Base-by-base conservation (phyloP, 306 rosid genomes). In the Trifolium subterraneum region DNA sequence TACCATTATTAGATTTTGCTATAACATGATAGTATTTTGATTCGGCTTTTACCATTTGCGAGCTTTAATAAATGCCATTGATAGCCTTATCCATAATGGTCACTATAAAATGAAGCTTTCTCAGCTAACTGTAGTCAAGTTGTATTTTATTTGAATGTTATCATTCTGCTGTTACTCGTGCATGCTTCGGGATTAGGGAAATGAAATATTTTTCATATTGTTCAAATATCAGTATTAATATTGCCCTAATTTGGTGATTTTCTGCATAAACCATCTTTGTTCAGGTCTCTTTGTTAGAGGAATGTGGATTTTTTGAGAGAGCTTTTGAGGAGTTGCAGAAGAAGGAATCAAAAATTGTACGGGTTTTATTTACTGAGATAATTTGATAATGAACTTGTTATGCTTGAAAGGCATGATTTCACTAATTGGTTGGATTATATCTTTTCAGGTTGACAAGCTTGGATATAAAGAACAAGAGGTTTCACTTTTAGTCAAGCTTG, bases 231-330 rank as follows among this genome's bases (percentile, higher is more conserved):
- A 2, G 16, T 45, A 25, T 25, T 55, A 36, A 33, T 70, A 61
- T 35, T 70, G 9, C 29, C 61, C 36, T 61, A 36, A 52, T 14
- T 51, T 67, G 60, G 68, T 73, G 76, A 44, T 62, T 62, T 82
- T 78, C 56, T 78, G 77, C 33, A 41, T 79, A 68, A 66, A 76
- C 38, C 67, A 39, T 64, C 54, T 78, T 62, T 60, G 35, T 81
- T 60, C 86, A 93, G 97, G 80, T 93, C 77, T 88, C 98, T 44
- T 80, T 91, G 93, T 77, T 93, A 62, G 97, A 93, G 67, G 98
- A 93, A 79, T 85, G 91, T 12, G 87, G 88, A 63, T 75, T 62
- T 64, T 73, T 81, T 74, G 96, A 91, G 76, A 88, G 89, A 85
- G 98, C 96, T 60, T 79, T 89, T 45, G 87, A 80, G 79, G 98